phyloP scores from a whole-genome alignment of 2,329 filamentous ascomycete genomes.

The Neonectria magnoliae region DNA sequence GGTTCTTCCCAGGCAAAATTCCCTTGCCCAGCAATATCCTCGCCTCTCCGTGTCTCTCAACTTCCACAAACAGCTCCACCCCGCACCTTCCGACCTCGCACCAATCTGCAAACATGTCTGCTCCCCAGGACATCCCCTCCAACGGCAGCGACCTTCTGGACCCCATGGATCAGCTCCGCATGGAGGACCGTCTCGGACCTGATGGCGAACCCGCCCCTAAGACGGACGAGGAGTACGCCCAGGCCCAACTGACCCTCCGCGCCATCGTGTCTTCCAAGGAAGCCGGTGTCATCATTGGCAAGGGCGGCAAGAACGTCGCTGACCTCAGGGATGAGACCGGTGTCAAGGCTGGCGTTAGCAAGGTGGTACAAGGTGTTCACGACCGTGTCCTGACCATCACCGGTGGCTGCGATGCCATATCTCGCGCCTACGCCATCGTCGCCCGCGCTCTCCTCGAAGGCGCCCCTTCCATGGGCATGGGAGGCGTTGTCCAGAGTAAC shows the following conservation, averaged over 20 bases:
- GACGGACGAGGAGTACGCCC: slow-evolving; percentile 96
- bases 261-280: slow-evolving; percentile 99
- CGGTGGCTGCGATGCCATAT: slow-evolving; percentile 86
- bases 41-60: slow-evolving; percentile 20
- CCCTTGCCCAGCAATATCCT: slow-evolving; percentile 15
- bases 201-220: slow-evolving; percentile 85
- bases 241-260: slow-evolving; percentile 90
- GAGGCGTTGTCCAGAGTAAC: slow-evolving; percentile 84
- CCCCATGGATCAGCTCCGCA: slow-evolving; percentile 71
- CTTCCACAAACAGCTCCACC: slow-evolving; percentile 27
- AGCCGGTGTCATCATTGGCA: slow-evolving; percentile 98
- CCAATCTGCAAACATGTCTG: slow-evolving; percentile 63
- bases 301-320: slow-evolving; percentile 97
- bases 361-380: slow-evolving; percentile 96
- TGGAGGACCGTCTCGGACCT: slow-evolving; percentile 73
- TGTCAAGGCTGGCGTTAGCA: slow-evolving; percentile 97
- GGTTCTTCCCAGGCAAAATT: slow-evolving; percentile 20
- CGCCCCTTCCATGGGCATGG: slow-evolving; percentile 95
- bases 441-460: slow-evolving; percentile 92
- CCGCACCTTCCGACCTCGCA: slow-evolving; percentile 32
- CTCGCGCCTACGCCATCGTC: slow-evolving; percentile 92
- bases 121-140: slow-evolving; percentile 66
- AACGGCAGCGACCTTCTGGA: slow-evolving; percentile 71
- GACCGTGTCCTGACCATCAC: slow-evolving; percentile 97
- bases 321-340: slow-evolving; percentile 97